Base-by-base conservation (phyloP, 2,329 filamentous ascomycete species). In the Phialemoniopsis sp. region DNA sequence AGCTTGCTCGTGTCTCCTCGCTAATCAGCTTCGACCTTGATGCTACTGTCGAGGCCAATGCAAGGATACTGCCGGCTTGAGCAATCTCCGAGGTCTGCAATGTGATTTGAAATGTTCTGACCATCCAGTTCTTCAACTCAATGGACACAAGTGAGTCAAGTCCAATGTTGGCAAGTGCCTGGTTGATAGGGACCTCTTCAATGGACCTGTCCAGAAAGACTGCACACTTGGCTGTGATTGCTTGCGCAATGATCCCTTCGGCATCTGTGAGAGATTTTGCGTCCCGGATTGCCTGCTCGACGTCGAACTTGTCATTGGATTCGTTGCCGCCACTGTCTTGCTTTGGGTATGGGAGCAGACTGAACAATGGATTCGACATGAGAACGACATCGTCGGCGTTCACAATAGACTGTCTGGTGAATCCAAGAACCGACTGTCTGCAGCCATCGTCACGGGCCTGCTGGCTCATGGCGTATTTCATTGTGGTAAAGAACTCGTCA, bases 31-130 rank as follows among this genome's bases (percentile, higher is more conserved):
- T 59, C 17, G 54, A 56, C 39, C 53, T 51, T 13, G 30, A 40
- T 15, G 51, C 46, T 17, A 59, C 46, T 12, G 45, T 39, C 28
- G 46, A 46, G 2, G 50, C 50, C n/a, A 61, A 40, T 3, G 45
- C 44, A 29, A 34, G 31, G 32, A 61, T 52, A 35, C 47, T 55
- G 4, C 40, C 41, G n/a, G 50, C 48, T 17, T 47, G 47, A n/a
- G 44, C 40, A 16, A 56, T 43, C 36, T 57, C 54, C 26, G 53
- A 49, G 3, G 58, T 54, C 36, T 59, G 56, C 9, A 58, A 21
- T 2, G 43, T 32, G 10, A 45, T 45, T 33, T 51, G 43, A 32
- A 57, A 56, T 3, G 49, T 51, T 21, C 43, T 40, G 4, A 44
- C 40, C 26, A 54, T 42, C 45, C 47, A 53, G 38, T 45, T 59